A percentile compares a stretch with the other conserved stretches of the same genome.
Evolutionary conservation across 1,139 yeast genomes (phyloP).

Genomic region (Geotrichum australiense): DNA sequence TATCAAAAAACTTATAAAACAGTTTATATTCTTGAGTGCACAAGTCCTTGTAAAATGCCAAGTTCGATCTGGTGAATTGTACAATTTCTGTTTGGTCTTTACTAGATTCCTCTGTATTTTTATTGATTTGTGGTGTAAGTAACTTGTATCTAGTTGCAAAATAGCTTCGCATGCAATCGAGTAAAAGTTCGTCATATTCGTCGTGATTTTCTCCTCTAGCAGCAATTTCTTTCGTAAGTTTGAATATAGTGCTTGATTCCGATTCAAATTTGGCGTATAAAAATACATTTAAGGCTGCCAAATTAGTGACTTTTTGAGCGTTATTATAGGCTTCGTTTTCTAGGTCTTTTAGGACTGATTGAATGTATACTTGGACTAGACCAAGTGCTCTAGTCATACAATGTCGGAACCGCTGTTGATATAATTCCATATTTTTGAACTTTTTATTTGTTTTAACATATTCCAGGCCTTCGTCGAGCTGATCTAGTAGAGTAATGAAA

Average conservation of each 20-base stretch:
- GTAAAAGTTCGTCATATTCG: constrained; percentile 60
- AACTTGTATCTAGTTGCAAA: constrained; percentile 50
- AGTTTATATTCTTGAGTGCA: constrained; percentile 55
- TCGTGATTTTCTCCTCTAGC: constrained; percentile 42
- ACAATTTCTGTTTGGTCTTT: constrained; percentile 26
- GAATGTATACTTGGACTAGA: constrained; percentile 61
- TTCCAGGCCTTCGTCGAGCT: constrained; percentile 53
- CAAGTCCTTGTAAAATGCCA: constrained; percentile 43
- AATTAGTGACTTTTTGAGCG: constrained; percentile 29
- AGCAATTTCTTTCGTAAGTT: constrained; percentile 46
- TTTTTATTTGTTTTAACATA: constrained; percentile 45
- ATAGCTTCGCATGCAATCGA: constrained; percentile 60
- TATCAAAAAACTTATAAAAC: constrained; percentile 49
- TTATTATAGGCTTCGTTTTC: constrained; percentile 39
- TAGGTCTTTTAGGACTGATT: constrained; percentile 45
- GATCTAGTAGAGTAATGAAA: constrained; percentile 47
- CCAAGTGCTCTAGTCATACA: constrained; percentile 81
- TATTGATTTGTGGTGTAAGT: constrained; percentile 40
- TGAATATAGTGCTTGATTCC: constrained; percentile 39
- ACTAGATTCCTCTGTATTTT: constrained; percentile 24
- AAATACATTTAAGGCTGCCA: constrained; percentile 46
- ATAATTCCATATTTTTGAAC: constrained; percentile 65
- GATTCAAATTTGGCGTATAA: constrained; percentile 56
- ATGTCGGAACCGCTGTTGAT: constrained; percentile 68
- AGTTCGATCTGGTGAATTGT: constrained; percentile 26